phyloP scores from a whole-genome alignment of 1,284 basidiomycete species.

The Sanguinoderma infundibulare region DNA sequence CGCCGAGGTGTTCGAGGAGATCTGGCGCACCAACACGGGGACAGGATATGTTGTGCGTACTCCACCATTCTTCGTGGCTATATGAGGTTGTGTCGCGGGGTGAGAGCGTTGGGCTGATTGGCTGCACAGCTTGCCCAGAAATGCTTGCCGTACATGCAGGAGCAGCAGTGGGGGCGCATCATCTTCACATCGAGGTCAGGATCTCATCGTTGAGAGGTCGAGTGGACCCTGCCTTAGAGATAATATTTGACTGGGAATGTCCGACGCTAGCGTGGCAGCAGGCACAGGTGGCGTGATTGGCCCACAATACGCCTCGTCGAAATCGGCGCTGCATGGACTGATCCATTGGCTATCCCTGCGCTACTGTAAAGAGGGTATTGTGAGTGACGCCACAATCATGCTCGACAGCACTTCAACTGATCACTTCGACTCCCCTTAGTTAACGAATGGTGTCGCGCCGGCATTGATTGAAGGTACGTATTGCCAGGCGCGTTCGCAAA shows the following conservation, averaged over 20 bases:
- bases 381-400: conserved; percentile 30
- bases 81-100: background rate
- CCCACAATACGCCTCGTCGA: conserved; percentile 61
- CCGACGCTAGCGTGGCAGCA: conserved; percentile 37
- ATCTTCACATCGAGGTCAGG: conserved; percentile 53
- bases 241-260: background rate
- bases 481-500: background rate
- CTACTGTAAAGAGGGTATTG: conserved; percentile 57
- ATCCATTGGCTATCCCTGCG: conserved; percentile 58
- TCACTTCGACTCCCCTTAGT: conserved; percentile 34
- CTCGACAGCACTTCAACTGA: too few species aligned
- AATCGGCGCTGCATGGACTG: conserved; percentile 57
- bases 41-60: conserved; percentile 46
- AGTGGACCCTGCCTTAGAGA: background rate
- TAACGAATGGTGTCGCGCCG: conserved; percentile 57
- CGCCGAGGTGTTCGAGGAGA: conserved; percentile 50
- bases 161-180: conserved; percentile 52
- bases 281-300: conserved; percentile 57
- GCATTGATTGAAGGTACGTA: conserved; percentile 49
- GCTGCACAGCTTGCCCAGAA: conserved; percentile 51
- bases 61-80: background rate
- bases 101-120: background rate
- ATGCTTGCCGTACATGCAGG: conserved; percentile 54
- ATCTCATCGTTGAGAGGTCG: background rate
- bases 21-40: conserved; percentile 53